phyloP scores from a whole-genome alignment of 2,329 filamentous ascomycete genomes.

The Penicillium psychrosexuale region DNA sequence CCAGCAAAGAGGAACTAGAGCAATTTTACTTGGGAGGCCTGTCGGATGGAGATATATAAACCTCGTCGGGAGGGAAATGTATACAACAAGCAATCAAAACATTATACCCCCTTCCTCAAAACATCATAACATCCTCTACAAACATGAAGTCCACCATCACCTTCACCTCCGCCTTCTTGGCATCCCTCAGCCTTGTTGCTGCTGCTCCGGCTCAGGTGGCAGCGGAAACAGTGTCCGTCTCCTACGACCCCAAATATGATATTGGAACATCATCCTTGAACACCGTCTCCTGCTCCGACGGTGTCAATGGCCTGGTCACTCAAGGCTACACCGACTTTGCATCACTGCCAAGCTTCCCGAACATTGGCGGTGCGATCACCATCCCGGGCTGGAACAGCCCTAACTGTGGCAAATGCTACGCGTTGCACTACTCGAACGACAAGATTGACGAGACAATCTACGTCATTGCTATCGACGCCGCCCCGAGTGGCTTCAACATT shows the following conservation, averaged over 20 bases:
- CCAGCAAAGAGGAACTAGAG: conserved; percentile 10
- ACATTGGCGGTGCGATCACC: conserved; percentile 50
- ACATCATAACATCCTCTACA: background rate
- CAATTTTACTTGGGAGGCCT: conserved; percentile 3
- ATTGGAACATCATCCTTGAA: conserved; percentile 54
- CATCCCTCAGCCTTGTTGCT: conserved; percentile 21
- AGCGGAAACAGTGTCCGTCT: conserved; percentile 50
- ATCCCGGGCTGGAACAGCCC: conserved; percentile 47
- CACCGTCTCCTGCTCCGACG: conserved; percentile 47
- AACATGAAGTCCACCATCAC: conserved; percentile 29
- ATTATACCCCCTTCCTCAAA: background rate
- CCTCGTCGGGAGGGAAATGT: background rate
- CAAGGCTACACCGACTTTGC: conserved; percentile 43
- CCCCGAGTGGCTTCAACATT: conserved; percentile 49
- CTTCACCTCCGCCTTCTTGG: conserved; percentile 20
- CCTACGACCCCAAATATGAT: conserved; percentile 72
- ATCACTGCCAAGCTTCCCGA: conserved; percentile 46
- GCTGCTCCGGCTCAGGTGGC: conserved; percentile 22
- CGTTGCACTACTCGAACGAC: conserved; percentile 45
- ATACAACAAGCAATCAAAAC: conserved; percentile 2
- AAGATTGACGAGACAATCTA: conserved; percentile 44
- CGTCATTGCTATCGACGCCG: conserved; percentile 50
- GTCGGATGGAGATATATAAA: conserved; percentile 15
- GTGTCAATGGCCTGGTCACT: conserved; percentile 32
- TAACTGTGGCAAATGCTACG: conserved; percentile 54